phyloP scores from a whole-genome alignment of 495 filamentous ascomycete species.

The Beverwykella pulmonaria region DNA sequence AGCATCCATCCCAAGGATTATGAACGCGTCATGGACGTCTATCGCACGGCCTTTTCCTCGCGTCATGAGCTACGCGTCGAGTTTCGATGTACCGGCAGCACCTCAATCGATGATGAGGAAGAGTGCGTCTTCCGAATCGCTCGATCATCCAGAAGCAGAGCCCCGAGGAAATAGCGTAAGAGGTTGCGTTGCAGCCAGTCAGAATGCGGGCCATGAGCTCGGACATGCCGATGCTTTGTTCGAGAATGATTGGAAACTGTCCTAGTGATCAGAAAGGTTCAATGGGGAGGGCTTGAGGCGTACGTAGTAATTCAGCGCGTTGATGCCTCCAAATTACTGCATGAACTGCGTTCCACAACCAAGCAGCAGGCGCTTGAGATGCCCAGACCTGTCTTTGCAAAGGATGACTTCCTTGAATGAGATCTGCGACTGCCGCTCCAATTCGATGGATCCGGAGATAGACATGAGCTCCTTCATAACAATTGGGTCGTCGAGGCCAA shows the following conservation, averaged over 20 bases:
- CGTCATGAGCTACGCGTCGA: too few species aligned
- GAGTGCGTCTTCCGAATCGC: conserved; percentile 53
- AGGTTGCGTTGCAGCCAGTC: conserved; percentile 53
- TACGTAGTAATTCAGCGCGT: conserved; percentile 59
- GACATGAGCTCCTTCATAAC: conserved; percentile 27
- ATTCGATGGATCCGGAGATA: conserved; percentile 32
- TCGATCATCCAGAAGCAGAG: conserved; percentile 55
- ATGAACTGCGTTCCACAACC: conserved; percentile 20
- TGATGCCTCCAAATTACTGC: conserved; percentile 50
- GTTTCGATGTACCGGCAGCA: too few species aligned
- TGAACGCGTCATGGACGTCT: too few species aligned
- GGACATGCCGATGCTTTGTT: conserved; percentile 46
- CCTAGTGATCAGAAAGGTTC: conserved; percentile 29
- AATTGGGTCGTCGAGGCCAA: conserved; percentile 16
- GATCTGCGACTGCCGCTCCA: conserved; percentile 16
- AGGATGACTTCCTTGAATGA: conserved; percentile 25
- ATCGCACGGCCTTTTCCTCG: too few species aligned
- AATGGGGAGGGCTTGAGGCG: conserved; percentile 54
- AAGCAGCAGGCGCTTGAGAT: conserved; percentile 10
- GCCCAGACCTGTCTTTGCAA: conserved; percentile 12
- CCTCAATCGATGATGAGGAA: too few species aligned
- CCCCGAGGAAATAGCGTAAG: conserved; percentile 48
- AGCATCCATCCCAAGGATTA: too few species aligned
- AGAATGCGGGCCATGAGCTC: conserved; percentile 48
- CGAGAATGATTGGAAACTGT: conserved; percentile 12